Conservation (phyloP, 202 grass and related monocot genomes). For the Schoenoplectus triqueter region DNA sequence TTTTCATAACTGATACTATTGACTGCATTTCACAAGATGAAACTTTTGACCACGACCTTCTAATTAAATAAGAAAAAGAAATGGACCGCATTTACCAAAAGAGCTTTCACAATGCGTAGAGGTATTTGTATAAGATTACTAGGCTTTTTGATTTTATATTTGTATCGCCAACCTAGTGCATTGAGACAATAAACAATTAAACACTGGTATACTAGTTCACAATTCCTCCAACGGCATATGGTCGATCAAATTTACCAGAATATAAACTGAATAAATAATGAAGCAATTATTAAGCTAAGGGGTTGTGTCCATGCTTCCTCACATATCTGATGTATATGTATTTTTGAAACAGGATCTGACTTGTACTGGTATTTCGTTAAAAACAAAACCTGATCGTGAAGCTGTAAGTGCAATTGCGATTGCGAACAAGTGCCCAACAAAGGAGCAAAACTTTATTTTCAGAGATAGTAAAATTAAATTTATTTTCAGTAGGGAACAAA, state of each 20-base stretch:
- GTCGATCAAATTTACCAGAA: background rate
- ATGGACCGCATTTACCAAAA: background rate
- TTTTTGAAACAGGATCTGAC: background rate
- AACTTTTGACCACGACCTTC: background rate
- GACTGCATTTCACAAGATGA: too few relatives aligned
- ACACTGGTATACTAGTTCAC: too few relatives aligned
- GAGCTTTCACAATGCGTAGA: background rate
- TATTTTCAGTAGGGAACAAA: too few relatives aligned
- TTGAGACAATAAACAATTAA: too few relatives aligned
- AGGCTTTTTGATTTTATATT: background rate
- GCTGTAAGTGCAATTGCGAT: too few relatives aligned
- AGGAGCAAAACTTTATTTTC: too few relatives aligned
- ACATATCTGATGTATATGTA: too few relatives aligned
- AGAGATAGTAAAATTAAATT: too few relatives aligned
- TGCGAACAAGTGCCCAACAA: too few relatives aligned
- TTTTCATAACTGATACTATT: too few relatives aligned
- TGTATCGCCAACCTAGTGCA: background rate
- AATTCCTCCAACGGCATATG: background rate
- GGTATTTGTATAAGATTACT: slow-evolving; percentile 2
- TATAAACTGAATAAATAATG: background rate
- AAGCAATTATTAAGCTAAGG: background rate
- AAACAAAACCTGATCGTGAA: background rate
- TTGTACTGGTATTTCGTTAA: slow-evolving; percentile 1
- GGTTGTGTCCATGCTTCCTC: background rate
- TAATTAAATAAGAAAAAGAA: background rate